Evolutionary conservation across 176 grass and related monocot genomes (phyloP), one percentile per base, ranked within the genome.

Genomic region (Musa troglodytarum): DNA sequence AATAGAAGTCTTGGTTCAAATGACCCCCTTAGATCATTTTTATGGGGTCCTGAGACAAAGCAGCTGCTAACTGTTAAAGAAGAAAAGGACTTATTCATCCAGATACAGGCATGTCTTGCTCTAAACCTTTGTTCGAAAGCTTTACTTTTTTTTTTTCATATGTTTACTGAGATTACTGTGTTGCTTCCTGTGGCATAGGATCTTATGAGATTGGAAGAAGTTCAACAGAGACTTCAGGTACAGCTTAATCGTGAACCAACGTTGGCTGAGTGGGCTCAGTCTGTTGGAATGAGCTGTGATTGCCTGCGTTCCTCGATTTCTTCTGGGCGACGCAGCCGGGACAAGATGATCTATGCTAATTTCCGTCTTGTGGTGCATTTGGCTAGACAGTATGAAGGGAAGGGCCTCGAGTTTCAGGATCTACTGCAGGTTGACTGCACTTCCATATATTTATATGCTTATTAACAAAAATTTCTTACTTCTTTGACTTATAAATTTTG

Each of bases 341-440:
- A 92, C 76, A 92, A 92, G 89, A 88, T 92, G 83, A 87, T 87
- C 53, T 74, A 82, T 75, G 81, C 86, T 11, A 92, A 92, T 52
- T 84, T 92, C 62, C 84, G 86, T 71, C 89, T 92, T 68, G 89
- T 92, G 23, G 81, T 92, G 71, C 89, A 92, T 72, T 79, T 86
- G 53, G 89, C 89, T 80, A 92, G 76, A 81, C 83, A 92, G 61
- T 92, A 92, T 59, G 79, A 82, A 70, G 86, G 86, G 69, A 86
- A 67, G 53, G 89, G 86, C 50, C 81, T 92, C 69, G 77, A 84
- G 74, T 69, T 92, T 23, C 78, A 82, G 69, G 89, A 92, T 63
- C 76, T 92, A 25, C 78, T 92, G 67, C 89, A 92, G 89, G 89
- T 92, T 67, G 20, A 26, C 62, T 49, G 54, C 58, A 29, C 8